Percentiles rank a stretch among this genome's conserved stretches.
Conservation (phyloP, 2,329 filamentous ascomycete species). For the Fusarium tuaranense region DNA sequence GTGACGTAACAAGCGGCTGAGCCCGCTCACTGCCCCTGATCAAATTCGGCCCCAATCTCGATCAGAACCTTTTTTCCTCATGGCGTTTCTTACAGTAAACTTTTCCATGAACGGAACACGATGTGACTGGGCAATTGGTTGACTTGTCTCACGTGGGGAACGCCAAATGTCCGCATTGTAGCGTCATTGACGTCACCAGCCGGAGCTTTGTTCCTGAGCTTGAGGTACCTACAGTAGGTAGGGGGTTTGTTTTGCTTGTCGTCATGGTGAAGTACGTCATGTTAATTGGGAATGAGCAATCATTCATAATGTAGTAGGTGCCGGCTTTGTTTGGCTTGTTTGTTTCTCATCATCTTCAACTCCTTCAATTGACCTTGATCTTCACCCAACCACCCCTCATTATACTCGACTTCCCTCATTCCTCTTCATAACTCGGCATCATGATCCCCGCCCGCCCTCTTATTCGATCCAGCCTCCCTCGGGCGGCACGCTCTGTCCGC, state of each 20-base stretch:
- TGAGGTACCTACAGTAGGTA: no score
- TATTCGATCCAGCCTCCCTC: slow-evolving; percentile 43
- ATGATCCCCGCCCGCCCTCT: slow-evolving; percentile 50
- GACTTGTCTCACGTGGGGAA: slow-evolving; percentile 13
- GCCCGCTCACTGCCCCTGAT: slow-evolving; percentile 26
- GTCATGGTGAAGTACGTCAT: slow-evolving; percentile 40
- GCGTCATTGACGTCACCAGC: slow-evolving; percentile 44
- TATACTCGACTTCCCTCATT: background rate
- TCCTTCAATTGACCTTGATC: background rate
- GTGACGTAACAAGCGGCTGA: slow-evolving; percentile 31
- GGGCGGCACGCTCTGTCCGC: slow-evolving; percentile 44
- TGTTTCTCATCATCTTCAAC: background rate
- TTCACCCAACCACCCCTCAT: background rate
- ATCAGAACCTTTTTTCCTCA: slow-evolving; percentile 10
- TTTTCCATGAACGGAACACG: background rate
- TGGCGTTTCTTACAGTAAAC: background rate
- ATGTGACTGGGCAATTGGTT: slow-evolving; percentile 27
- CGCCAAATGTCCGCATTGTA: slow-evolving; percentile 36
- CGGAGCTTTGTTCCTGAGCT: slow-evolving; percentile 34
- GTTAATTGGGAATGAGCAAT: slow-evolving; percentile 9
- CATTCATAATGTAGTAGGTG: slow-evolving; percentile 11
- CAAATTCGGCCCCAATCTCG: slow-evolving; percentile 6
- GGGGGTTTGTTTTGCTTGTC: slow-evolving; percentile 32
- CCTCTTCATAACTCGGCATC: slow-evolving; percentile 3
- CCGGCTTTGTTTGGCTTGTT: background rate